phyloP scores from a whole-genome alignment of 148 eudicot genomes.

The Rhododendron williamsianum region DNA sequence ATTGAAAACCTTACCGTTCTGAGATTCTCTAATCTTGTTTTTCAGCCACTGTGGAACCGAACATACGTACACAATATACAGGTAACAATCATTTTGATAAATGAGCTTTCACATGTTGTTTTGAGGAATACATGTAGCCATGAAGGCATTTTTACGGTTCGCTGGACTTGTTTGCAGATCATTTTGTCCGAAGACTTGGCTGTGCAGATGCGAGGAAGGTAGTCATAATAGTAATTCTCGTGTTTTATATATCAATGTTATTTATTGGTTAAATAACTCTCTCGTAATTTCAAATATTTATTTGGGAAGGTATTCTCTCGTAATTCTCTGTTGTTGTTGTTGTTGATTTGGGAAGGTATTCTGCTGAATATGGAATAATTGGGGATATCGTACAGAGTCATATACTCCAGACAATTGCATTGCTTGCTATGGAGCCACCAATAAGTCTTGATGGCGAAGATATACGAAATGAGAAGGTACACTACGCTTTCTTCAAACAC shows the following conservation, averaged over 20 bases:
- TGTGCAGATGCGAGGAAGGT: conserved; percentile 23
- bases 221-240: not conserved
- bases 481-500: not conserved
- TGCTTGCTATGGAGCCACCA: conserved; percentile 43
- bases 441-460: conserved; percentile 38
- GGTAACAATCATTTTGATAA: conserved; percentile 10
- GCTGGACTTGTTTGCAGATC: conserved; percentile 6
- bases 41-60: conserved; percentile 36
- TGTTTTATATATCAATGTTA: not conserved
- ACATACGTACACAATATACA: conserved; percentile 36
- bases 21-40: conserved; percentile 38
- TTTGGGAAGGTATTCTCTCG: conserved; percentile 19
- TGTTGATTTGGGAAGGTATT: conserved; percentile 16
- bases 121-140: not conserved
- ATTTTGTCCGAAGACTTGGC: conserved; percentile 22
- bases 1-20: conserved; percentile 39
- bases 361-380: conserved; percentile 34
- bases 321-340: too few relatives aligned
- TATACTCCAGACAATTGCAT: conserved; percentile 29
- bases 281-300: not conserved
- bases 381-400: conserved; percentile 33
- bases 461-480: conserved; percentile 42
- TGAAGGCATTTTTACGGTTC: not conserved
- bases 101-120: not conserved
- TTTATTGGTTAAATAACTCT: not conserved